Conservation (phyloP, 1,284 basidiomycete species). For the Ganoderma leucocontextum region DNA sequence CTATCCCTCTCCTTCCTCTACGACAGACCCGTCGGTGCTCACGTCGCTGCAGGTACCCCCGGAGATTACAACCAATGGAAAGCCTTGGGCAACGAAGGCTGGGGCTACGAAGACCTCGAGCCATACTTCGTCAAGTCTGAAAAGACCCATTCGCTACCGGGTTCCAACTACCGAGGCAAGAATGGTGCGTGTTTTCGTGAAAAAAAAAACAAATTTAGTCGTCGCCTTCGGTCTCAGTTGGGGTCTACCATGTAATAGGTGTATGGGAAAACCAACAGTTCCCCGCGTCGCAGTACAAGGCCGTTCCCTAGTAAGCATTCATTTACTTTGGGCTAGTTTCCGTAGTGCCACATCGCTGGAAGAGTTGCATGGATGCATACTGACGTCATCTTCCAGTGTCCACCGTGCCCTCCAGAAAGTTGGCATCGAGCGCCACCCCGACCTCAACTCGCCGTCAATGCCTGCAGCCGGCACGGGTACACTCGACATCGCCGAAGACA, state of each 20-base stretch:
- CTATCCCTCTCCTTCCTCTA: background rate
- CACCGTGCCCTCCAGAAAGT: conserved; percentile 15
- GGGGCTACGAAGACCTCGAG: conserved; percentile 47
- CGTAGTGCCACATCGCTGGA: no score
- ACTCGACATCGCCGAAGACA: conserved; percentile 39
- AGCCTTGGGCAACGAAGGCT: conserved; percentile 44
- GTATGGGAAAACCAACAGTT: conserved; percentile 25
- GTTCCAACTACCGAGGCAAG: conserved; percentile 22
- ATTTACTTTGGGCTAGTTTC: background rate
- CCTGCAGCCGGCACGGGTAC: conserved; percentile 36
- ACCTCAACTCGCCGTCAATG: conserved; percentile 40
- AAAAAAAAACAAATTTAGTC: no score
- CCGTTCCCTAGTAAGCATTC: conserved; percentile 6
- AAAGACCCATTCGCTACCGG: conserved; percentile 23
- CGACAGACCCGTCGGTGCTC: background rate
- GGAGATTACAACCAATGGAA: conserved; percentile 51
- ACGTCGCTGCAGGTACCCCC: conserved; percentile 30
- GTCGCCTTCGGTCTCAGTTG: background rate
- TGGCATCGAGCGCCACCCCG: conserved; percentile 38
- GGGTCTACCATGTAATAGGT: conserved; percentile 7
- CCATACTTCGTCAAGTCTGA: conserved; percentile 49
- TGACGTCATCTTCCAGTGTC: conserved; percentile 19
- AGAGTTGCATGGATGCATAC: background rate
- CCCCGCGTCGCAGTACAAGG: conserved; percentile 13
- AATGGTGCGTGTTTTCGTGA: conserved; percentile 30